A percentile compares a stretch with the other conserved stretches of the same genome.
phyloP scores from a whole-genome alignment of 2,329 filamentous ascomycete genomes.

The Venturia aucupariae region DNA sequence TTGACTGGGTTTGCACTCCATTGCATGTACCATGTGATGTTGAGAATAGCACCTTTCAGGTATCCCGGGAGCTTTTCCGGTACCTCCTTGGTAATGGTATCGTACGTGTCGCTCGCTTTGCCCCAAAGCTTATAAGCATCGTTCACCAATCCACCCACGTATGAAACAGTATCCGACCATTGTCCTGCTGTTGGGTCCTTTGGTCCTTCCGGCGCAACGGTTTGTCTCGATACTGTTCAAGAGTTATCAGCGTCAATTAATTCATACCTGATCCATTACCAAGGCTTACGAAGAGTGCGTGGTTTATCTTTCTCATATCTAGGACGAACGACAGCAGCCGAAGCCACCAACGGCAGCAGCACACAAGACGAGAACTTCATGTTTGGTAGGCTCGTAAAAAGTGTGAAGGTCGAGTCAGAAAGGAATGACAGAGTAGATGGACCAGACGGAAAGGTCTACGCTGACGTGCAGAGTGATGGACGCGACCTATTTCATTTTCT shows the following conservation, averaged over 20 bases:
- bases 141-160: background rate
- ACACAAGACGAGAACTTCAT: background rate
- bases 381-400: background rate
- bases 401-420: background rate
- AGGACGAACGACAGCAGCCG: background rate
- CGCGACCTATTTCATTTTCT: background rate
- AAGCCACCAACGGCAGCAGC: conserved; percentile 1
- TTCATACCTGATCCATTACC: background rate
- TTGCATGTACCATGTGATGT: conserved; percentile 6
- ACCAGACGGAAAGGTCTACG: background rate
- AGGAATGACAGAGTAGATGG: background rate
- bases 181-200: background rate
- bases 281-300: background rate
- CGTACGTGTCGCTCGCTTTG: background rate
- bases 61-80: background rate
- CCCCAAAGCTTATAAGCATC: background rate
- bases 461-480: background rate
- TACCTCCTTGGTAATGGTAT: background rate
- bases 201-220: background rate
- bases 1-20: background rate
- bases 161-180: background rate
- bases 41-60: background rate
- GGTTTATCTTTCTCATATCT: background rate
- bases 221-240: background rate
- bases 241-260: background rate